These are phyloP conservation scores for Pythium volutum DNA, from an alignment of 352 stramenopile genomes.

Conservation along the genomic window DNA sequence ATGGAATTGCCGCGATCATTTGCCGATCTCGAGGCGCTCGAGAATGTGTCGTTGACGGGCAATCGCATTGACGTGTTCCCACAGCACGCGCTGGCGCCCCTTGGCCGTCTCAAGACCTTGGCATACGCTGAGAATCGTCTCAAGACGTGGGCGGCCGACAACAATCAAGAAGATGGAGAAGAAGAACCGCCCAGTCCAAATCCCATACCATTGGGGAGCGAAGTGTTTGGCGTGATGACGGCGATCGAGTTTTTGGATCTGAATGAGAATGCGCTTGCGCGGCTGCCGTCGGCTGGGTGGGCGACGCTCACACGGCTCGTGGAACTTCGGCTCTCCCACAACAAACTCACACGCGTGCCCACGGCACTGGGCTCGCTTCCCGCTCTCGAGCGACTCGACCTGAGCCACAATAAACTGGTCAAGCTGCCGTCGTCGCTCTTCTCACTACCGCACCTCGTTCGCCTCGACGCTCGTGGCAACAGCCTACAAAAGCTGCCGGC, in stretches of 20 bases:
- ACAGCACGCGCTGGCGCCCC: conserved; percentile 13
- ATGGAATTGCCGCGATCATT: conserved; percentile 43
- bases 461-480: conserved; percentile 39
- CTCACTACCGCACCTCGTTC: conserved; percentile 17
- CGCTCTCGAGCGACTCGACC: conserved; percentile 38
- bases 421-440: conserved; percentile 29
- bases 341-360: conserved; percentile 38
- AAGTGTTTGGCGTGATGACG: conserved; percentile 25
- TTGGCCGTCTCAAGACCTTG: conserved; percentile 30
- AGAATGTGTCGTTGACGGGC: conserved; percentile 36
- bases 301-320: conserved; percentile 25
- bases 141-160: conserved; percentile 29
- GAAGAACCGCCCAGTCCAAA: not conserved
- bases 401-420: conserved; percentile 40
- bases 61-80: conserved; percentile 54
- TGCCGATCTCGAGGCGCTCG: conserved; percentile 31
- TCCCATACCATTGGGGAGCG: not conserved
- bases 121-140: conserved; percentile 49
- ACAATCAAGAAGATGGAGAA: conserved; percentile 2
- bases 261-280: conserved; percentile 35
- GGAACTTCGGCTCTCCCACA: conserved; percentile 43
- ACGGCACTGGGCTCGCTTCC: conserved; percentile 21
- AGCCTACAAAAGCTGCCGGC: conserved; percentile 30
- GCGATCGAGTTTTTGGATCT: conserved; percentile 44
- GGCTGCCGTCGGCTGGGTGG: conserved; percentile 34